Percentiles rank a stretch among this genome's conserved stretches.
Conservation (phyloP, 768 basidiomycete species). For the Russula abietina region DNA sequence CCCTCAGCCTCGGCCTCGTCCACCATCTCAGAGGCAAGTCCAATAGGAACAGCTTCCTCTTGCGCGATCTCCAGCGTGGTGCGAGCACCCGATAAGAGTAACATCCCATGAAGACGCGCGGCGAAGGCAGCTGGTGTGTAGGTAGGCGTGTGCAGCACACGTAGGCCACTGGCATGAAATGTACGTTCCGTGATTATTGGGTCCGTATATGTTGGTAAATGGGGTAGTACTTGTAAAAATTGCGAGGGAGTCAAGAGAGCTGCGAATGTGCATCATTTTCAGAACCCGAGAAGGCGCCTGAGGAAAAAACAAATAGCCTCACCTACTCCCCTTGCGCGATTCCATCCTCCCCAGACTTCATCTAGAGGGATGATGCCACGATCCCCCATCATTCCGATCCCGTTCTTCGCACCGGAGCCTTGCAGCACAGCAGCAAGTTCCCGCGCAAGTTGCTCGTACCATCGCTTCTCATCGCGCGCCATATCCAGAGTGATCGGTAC, state of each 20-base stretch:
- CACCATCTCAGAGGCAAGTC: slow-evolving; percentile 74
- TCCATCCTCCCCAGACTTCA: slow-evolving; percentile 95
- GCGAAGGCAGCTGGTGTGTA: slow-evolving; percentile 67
- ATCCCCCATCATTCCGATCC: slow-evolving; percentile 63
- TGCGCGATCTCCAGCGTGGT: slow-evolving; percentile 67
- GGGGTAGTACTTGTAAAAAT: slow-evolving; percentile 68
- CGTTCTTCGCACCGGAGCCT: slow-evolving; percentile 36
- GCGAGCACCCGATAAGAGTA: slow-evolving; percentile 35
- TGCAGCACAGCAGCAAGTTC: slow-evolving; percentile 76
- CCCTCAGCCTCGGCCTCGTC: slow-evolving; percentile 65
- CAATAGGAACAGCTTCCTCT: slow-evolving; percentile 65
- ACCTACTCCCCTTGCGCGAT: slow-evolving; percentile 89
- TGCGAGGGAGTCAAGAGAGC: slow-evolving; percentile 88
- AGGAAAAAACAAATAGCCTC: slow-evolving; percentile 28
- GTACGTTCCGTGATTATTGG: slow-evolving; percentile 63
- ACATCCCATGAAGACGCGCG: slow-evolving; percentile 50
- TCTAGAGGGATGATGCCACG: slow-evolving; percentile 83
- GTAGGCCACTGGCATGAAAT: slow-evolving; percentile 63
- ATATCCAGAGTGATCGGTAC: slow-evolving; percentile 85
- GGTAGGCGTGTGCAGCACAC: slow-evolving; percentile 77
- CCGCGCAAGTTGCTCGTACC: slow-evolving; percentile 72
- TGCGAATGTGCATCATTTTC: slow-evolving; percentile 29
- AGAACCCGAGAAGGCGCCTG: slow-evolving; percentile 2
- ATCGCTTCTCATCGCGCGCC: slow-evolving; percentile 73
- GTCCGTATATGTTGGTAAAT: slow-evolving; percentile 55